Evolutionary conservation across 805 yeast genomes (phyloP).

Genomic region (Kluyveromyces aestuarii): DNA sequence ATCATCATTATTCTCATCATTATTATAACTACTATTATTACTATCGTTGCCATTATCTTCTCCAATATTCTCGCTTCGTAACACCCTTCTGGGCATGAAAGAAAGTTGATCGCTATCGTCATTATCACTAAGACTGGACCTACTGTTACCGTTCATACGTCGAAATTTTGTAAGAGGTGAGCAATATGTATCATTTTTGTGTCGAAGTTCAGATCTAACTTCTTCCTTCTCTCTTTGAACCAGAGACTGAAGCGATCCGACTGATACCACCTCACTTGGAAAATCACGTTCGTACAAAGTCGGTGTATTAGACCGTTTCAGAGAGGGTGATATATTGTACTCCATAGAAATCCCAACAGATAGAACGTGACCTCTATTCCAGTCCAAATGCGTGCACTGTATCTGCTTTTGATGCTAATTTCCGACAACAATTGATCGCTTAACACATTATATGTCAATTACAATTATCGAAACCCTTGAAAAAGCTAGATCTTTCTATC

Average conservation of each 20-base stretch:
- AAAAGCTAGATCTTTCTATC: neutral
- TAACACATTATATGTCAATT: no score
- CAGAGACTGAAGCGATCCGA: neutral
- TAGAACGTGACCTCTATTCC: neutral
- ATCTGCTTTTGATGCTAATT: no score
- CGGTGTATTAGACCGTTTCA: constrained; percentile 2
- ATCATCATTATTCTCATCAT: neutral
- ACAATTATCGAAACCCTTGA: neutral
- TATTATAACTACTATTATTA: neutral
- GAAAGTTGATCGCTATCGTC: constrained; percentile 1
- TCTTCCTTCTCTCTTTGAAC: neutral
- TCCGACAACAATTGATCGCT: no score
- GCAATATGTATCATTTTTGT: neutral
- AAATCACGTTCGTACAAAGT: constrained; percentile 2
- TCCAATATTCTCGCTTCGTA: neutral
- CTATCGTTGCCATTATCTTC: neutral
- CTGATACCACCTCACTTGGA: constrained; percentile 3
- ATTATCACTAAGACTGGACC: neutral
- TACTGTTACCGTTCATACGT: neutral
- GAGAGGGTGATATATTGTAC: neutral
- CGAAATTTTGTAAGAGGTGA: neutral
- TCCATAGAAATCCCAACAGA: neutral
- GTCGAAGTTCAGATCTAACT: neutral
- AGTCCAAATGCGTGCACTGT: neutral
- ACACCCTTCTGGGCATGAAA: constrained; percentile 1